phyloP scores from a whole-genome alignment of 169 alveolate species.

The Blepharisma undulans region DNA sequence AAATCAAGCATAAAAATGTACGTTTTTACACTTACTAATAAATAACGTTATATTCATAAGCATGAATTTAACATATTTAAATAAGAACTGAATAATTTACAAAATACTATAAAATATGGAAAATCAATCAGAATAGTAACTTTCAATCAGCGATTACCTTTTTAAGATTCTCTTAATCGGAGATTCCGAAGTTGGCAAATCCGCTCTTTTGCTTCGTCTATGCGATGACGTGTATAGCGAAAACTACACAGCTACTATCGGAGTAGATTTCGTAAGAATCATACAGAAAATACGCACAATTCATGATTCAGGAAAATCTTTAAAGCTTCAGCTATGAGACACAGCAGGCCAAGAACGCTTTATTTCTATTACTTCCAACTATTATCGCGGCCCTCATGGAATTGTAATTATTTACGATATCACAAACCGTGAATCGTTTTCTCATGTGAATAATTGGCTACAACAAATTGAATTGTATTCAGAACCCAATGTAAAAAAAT shows the following conservation, averaged over 20 bases:
- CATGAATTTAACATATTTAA: too few species aligned
- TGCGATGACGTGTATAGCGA: constrained; percentile 91
- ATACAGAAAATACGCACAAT: constrained; percentile 24
- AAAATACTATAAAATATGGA: background rate
- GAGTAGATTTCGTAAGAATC: constrained; percentile 85
- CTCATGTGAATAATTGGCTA: constrained; percentile 94
- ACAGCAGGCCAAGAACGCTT: constrained; percentile 74
- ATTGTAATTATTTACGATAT: constrained; percentile 78
- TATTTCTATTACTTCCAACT: constrained; percentile 61
- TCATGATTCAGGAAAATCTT: background rate
- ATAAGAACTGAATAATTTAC: background rate
- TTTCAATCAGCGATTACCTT: constrained; percentile 32
- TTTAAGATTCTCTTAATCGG: constrained; percentile 41
- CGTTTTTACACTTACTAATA: too few species aligned
- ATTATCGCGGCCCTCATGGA: constrained; percentile 74
- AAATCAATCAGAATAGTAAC: background rate
- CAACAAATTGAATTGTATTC: constrained; percentile 93
- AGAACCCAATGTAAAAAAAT: constrained; percentile 83
- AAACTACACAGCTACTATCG: constrained; percentile 89
- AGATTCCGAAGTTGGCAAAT: constrained; percentile 45
- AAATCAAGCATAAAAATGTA: too few species aligned
- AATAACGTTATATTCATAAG: too few species aligned
- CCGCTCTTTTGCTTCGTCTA: constrained; percentile 42
- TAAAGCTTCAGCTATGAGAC: constrained; percentile 72
- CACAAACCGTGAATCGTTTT: constrained; percentile 90